Evolutionary conservation across 345 rosid species (phyloP).

Genomic region (Tarenaya hassleriana): DNA sequence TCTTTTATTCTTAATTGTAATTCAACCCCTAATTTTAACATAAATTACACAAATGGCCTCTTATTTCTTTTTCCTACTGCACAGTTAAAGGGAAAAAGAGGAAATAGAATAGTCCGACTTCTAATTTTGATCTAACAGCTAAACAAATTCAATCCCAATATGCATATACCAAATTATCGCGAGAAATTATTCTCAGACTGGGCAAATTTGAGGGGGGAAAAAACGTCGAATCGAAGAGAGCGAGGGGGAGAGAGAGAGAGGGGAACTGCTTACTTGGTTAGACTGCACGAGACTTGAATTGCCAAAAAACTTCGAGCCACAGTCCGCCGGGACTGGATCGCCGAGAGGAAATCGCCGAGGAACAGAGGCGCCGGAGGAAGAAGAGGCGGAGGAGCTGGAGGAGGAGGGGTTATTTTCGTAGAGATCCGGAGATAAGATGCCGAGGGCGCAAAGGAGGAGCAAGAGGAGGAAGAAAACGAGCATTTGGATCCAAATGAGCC

Average conservation of each 20-base stretch:
- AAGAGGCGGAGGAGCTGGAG: constrained; percentile 29
- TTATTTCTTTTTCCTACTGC: too few species aligned
- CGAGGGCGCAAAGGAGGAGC: constrained; percentile 51
- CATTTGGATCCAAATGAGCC: constrained; percentile 82
- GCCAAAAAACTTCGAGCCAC: constrained; percentile 25
- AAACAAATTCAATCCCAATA: too few species aligned
- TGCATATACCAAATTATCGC: too few species aligned
- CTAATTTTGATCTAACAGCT: too few species aligned
- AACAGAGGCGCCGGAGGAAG: constrained; percentile 15
- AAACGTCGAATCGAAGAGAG: neutral
- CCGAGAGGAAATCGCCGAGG: constrained; percentile 19
- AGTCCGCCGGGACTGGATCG: constrained; percentile 20
- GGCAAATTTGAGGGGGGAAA: neutral
- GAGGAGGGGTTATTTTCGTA: constrained; percentile 9
- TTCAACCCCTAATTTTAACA: too few species aligned
- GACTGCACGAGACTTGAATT: constrained; percentile 24
- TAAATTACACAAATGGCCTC: too few species aligned
- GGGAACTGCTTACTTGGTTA: constrained; percentile 19
- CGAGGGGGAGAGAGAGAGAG: neutral
- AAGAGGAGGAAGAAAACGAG: constrained; percentile 56
- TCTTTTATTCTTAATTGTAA: too few species aligned
- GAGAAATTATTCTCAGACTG: too few species aligned
- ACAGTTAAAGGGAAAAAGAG: too few species aligned
- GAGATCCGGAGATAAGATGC: constrained; percentile 28
- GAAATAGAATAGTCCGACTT: too few species aligned